A percentile compares a stretch with the other conserved stretches of the same genome.
Evolutionary conservation across 768 basidiomycete genomes (phyloP).

Genomic region (Suillus subaureus): DNA sequence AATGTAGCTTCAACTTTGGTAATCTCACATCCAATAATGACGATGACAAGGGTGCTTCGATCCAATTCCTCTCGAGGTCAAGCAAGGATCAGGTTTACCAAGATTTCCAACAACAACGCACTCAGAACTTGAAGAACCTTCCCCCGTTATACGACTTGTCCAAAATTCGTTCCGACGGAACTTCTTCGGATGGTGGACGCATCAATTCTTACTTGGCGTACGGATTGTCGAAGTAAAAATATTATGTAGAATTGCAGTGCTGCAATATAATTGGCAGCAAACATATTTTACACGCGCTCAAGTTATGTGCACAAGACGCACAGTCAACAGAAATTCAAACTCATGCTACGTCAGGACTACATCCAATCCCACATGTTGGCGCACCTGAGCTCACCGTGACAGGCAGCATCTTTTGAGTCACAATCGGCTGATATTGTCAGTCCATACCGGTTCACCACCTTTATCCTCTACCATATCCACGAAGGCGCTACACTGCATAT

Average conservation of each 20-base stretch:
- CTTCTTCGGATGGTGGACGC: slow-evolving; percentile 15
- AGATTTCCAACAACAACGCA: slow-evolving; percentile 25
- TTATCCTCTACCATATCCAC: neutral
- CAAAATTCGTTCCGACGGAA: slow-evolving; percentile 23
- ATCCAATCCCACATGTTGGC: neutral
- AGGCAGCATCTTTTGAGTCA: neutral
- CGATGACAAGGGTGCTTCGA: slow-evolving; percentile 34
- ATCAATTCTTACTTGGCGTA: neutral
- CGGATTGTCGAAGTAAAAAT: neutral
- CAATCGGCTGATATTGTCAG: neutral
- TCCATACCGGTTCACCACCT: neutral
- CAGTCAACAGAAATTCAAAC: neutral
- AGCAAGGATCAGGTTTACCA: slow-evolving; percentile 36
- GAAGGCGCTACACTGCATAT: no score
- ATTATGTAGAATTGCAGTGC: neutral
- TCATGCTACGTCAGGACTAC: neutral
- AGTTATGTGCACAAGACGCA: neutral
- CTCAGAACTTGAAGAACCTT: slow-evolving; percentile 16
- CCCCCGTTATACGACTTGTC: slow-evolving; percentile 27
- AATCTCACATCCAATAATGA: slow-evolving; percentile 20
- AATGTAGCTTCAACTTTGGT: slow-evolving; percentile 45
- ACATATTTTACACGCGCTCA: neutral
- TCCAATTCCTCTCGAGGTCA: slow-evolving; percentile 43
- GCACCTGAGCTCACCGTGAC: neutral
- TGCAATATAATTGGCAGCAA: neutral